A percentile compares a stretch with the other conserved stretches of the same genome.
Evolutionary conservation across 2,329 filamentous ascomycete genomes (phyloP).

Genomic region (Trichoderma aggressivum): DNA sequence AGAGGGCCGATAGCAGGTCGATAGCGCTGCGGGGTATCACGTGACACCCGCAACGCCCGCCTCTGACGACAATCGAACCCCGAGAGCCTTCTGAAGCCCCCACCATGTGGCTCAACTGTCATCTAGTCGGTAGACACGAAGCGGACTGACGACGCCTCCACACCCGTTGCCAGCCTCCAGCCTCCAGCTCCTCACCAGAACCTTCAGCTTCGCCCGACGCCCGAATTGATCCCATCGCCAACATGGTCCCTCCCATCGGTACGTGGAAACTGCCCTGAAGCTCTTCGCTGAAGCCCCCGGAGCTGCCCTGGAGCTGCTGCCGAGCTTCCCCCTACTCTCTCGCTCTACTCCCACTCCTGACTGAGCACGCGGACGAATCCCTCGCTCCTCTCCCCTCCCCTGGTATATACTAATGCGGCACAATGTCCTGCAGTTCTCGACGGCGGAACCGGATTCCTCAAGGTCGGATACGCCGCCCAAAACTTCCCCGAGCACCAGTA

Average conservation of each 20-base stretch:
- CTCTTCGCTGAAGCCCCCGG: neutral
- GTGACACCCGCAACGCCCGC: slow-evolving; percentile 35
- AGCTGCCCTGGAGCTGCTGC: neutral
- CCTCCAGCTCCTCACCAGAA: slow-evolving; percentile 1
- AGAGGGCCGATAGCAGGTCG: neutral
- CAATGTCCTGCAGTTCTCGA: slow-evolving; percentile 74
- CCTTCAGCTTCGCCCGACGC: neutral
- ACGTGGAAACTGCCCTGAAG: slow-evolving; percentile 27
- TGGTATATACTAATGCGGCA: neutral
- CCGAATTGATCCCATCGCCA: slow-evolving; percentile 27
- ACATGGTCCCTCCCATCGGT: slow-evolving; percentile 57
- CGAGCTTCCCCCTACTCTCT: slow-evolving; percentile 11
- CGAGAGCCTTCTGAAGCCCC: slow-evolving; percentile 20
- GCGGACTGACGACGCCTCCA: slow-evolving; percentile 20
- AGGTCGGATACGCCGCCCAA: slow-evolving; percentile 97
- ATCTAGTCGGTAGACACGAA: neutral
- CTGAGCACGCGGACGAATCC: neutral
- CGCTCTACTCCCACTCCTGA: neutral
- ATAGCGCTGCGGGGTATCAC: slow-evolving; percentile 35
- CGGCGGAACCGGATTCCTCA: slow-evolving; percentile 98
- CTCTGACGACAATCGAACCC: slow-evolving; percentile 34
- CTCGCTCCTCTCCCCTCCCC: neutral
- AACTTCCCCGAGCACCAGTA: slow-evolving; percentile 99
- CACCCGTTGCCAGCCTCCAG: slow-evolving; percentile 10
- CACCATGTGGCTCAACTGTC: slow-evolving; percentile 27